A percentile compares a stretch with the other conserved stretches of the same genome.
Evolutionary conservation across 768 basidiomycete genomes (phyloP).

Genomic region (Serendipita sp.): DNA sequence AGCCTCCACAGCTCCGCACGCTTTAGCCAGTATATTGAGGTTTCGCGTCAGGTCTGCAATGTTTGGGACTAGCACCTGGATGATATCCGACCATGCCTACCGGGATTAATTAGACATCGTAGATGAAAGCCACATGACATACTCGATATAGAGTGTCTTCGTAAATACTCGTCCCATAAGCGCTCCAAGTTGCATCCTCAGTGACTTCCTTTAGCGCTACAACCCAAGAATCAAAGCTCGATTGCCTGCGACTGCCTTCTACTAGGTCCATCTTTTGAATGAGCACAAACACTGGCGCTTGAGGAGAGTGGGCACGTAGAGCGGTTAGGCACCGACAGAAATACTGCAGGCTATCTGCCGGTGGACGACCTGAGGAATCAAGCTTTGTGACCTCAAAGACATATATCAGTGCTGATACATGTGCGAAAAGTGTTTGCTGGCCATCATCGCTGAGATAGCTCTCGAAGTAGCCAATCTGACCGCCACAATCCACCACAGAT

Average conservation of each 20-base stretch:
- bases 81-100: slow-evolving; percentile 92
- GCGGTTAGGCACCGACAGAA: slow-evolving; percentile 84
- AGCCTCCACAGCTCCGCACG: slow-evolving; percentile 84
- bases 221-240: slow-evolving; percentile 53
- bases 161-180: slow-evolving; percentile 91
- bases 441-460: slow-evolving; percentile 86
- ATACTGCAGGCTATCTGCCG: slow-evolving; percentile 61
- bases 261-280: slow-evolving; percentile 98
- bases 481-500: slow-evolving; percentile 97
- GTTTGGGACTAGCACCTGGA: slow-evolving; percentile 92
- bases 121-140: slow-evolving; percentile 10
- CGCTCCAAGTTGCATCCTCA: slow-evolving; percentile 42
- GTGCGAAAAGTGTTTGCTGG: slow-evolving; percentile 76
- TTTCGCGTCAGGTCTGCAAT: slow-evolving; percentile 78
- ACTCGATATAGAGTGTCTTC: slow-evolving; percentile 96
- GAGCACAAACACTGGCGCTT: slow-evolving; percentile 75
- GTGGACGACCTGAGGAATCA: slow-evolving; percentile 51
- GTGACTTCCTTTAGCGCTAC: slow-evolving; percentile 46
- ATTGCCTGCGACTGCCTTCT: slow-evolving; percentile 35
- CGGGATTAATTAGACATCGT: background rate
- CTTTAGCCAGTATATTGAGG: slow-evolving; percentile 67
- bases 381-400: slow-evolving; percentile 68
- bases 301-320: slow-evolving; percentile 58
- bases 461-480: slow-evolving; percentile 97
- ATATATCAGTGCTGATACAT: slow-evolving; percentile 95